phyloP scores from a whole-genome alignment of 2,329 filamentous ascomycete genomes.

The Diaporthe velutina region DNA sequence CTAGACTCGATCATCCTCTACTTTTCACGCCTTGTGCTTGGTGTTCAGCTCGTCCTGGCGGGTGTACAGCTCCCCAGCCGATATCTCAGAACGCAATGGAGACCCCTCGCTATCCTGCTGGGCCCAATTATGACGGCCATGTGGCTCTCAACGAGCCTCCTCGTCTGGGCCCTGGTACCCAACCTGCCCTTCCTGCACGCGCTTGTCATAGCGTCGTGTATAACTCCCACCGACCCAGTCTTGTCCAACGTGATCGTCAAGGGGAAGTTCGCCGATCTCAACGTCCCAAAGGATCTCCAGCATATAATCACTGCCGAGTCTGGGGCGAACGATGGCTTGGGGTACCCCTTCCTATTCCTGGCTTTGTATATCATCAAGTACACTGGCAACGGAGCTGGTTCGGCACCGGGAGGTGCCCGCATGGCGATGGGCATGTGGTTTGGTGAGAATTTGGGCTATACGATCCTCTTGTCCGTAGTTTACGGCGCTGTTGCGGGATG shows the following conservation, averaged over 20 bases:
- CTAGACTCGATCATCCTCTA: constrained; percentile 82
- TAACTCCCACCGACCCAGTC: constrained; percentile 93
- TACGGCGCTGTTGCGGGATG: constrained; percentile 86
- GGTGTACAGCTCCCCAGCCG: constrained; percentile 89
- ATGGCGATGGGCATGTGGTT: constrained; percentile 86
- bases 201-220: constrained; percentile 83
- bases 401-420: constrained; percentile 68
- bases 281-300: constrained; percentile 85
- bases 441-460: constrained; percentile 87
- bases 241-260: constrained; percentile 92
- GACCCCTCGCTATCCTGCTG: constrained; percentile 78
- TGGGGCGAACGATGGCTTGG: constrained; percentile 89
- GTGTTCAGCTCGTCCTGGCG: constrained; percentile 89
- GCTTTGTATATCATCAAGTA: constrained; percentile 88
- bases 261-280: constrained; percentile 92
- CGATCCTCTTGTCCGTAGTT: constrained; percentile 80
- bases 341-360: constrained; percentile 90
- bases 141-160: constrained; percentile 85
- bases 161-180: constrained; percentile 83
- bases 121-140: constrained; percentile 88
- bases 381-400: constrained; percentile 63
- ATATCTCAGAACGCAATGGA: constrained; percentile 85
- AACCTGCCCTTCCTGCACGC: constrained; percentile 81
- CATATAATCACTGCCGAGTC: constrained; percentile 86
- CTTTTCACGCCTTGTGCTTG: constrained; percentile 88